These are phyloP conservation scores for Dioszegia crocea DNA, from an alignment of 768 basidiomycete species.

Conservation along the genomic window DNA sequence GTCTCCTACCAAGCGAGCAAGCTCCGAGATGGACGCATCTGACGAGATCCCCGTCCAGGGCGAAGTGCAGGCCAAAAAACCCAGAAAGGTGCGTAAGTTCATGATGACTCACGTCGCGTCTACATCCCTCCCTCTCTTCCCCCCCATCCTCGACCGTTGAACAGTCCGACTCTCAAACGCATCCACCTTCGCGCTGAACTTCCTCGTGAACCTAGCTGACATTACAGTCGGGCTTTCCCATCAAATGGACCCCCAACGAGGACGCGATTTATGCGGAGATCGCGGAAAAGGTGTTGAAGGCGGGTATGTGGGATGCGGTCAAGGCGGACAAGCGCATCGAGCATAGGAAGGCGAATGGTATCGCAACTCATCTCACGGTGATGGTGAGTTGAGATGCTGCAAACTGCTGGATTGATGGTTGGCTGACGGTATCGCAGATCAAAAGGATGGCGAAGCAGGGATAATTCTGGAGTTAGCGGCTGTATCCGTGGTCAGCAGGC, in stretches of 20 bases:
- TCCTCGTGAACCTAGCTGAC: conserved; percentile 1
- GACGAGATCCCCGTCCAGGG: background rate
- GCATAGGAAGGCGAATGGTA: conserved; percentile 24
- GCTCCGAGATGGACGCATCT: background rate
- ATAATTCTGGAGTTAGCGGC: background rate
- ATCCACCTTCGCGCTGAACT: background rate
- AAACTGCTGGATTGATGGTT: too few species aligned
- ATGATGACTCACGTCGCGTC: conserved; percentile 7
- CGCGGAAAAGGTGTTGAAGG: conserved; percentile 9
- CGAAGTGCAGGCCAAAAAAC: background rate
- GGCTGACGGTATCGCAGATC: background rate
- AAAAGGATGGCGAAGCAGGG: conserved; percentile 3
- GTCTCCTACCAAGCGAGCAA: background rate
- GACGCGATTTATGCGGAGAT: conserved; percentile 29
- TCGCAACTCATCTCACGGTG: conserved; percentile 11
- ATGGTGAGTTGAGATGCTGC: conserved; percentile 20
- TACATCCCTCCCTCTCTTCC: background rate
- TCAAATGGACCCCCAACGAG: conserved; percentile 29
- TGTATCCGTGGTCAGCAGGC: background rate
- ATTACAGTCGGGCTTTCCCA: background rate
- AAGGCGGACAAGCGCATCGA: conserved; percentile 27
- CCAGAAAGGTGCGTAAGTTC: background rate
- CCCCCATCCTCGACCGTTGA: background rate
- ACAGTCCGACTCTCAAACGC: background rate
- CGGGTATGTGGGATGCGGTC: conserved; percentile 15